Conservation (phyloP, 768 basidiomycete genomes). For the Pulveroboletus sp. region DNA sequence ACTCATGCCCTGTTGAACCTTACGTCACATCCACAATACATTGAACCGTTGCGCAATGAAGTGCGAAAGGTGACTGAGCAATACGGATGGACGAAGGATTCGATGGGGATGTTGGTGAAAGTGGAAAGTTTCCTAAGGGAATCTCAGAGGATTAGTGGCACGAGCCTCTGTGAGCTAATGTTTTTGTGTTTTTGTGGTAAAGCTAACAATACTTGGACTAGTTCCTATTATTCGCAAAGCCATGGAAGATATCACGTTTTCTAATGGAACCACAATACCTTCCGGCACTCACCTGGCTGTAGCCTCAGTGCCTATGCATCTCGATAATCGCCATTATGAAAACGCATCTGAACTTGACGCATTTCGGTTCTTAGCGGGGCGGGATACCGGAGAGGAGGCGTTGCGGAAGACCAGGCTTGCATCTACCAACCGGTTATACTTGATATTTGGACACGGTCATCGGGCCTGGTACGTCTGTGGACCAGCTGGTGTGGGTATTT, state of each 20-base stretch:
- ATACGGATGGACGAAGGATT: conserved; percentile 32
- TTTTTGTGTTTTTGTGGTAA: background rate
- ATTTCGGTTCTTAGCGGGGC: conserved; percentile 36
- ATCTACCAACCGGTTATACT: conserved; percentile 29
- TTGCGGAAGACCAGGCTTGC: conserved; percentile 26
- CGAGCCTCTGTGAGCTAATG: conserved; percentile 28
- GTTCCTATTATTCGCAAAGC: conserved; percentile 32
- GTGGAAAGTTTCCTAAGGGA: conserved; percentile 44
- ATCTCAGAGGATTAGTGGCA: conserved; percentile 33
- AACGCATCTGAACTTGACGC: conserved; percentile 39
- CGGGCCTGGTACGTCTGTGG: conserved; percentile 32
- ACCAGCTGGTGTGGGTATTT: background rate
- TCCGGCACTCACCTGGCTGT: conserved; percentile 35
- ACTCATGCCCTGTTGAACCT: conserved; percentile 38
- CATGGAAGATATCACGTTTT: conserved; percentile 31
- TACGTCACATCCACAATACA: conserved; percentile 36
- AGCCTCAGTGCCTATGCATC: conserved; percentile 32
- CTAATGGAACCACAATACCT: conserved; percentile 36
- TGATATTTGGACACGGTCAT: conserved; percentile 34
- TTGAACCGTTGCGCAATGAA: conserved; percentile 39
- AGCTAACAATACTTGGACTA: conserved; percentile 11
- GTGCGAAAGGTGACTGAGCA: conserved; percentile 27
- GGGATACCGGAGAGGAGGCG: conserved; percentile 20
- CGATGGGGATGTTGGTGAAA: conserved; percentile 32
- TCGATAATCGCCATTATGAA: conserved; percentile 39